Evolutionary conservation across 345 rosid species (phyloP).

Genomic region (Ceriops tagal): DNA sequence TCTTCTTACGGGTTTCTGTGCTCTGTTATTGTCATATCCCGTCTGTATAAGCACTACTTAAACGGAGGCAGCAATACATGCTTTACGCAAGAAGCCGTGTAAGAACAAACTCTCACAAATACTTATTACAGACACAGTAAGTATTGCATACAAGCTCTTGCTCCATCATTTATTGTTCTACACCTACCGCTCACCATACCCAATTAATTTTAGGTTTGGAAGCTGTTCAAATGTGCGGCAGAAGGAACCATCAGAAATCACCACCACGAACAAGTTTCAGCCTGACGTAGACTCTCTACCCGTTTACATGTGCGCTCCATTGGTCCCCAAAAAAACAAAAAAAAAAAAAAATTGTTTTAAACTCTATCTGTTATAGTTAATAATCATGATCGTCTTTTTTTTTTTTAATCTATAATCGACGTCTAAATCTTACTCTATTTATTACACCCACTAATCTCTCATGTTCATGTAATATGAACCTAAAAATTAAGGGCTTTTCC

Average conservation of each 20-base stretch:
- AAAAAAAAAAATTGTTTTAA: too few species aligned
- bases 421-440: too few species aligned
- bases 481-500: too few species aligned
- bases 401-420: too few species aligned
- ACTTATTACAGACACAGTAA: background rate
- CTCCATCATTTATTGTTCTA: constrained; percentile 10
- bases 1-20: constrained; percentile 16
- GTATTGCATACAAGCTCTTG: constrained; percentile 1
- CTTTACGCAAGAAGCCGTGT: background rate
- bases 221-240: background rate
- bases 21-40: background rate
- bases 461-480: too few species aligned
- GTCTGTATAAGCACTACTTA: background rate
- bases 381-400: too few species aligned
- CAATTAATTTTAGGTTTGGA: constrained; percentile 17
- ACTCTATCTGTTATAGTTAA: too few species aligned
- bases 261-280: constrained; percentile 6
- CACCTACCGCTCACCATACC: constrained; percentile 22
- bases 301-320: background rate
- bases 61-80: background rate
- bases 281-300: constrained; percentile 6
- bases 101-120: constrained; percentile 25
- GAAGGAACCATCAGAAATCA: background rate
- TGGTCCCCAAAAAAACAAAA: background rate
- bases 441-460: too few species aligned